phyloP scores from a whole-genome alignment of 2,329 filamentous ascomycete species.

The Cryphonectria carpinicola region DNA sequence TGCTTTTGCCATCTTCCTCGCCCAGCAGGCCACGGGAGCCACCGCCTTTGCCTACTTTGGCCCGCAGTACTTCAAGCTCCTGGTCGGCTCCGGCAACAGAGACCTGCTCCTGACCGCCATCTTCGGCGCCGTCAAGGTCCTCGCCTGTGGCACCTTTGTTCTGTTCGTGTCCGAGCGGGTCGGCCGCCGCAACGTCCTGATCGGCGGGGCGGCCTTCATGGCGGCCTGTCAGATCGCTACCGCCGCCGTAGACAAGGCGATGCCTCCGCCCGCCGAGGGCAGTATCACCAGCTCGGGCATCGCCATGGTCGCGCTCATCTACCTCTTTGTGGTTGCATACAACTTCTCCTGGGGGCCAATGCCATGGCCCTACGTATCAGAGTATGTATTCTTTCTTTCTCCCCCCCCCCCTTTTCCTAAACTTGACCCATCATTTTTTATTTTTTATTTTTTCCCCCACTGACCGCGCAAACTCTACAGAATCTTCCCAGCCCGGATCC shows the following conservation, averaged over 20 bases:
- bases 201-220: constrained; percentile 49
- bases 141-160: constrained; percentile 54
- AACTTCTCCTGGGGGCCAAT: constrained; percentile 55
- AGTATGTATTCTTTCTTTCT: constrained; percentile 36
- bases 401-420: no score
- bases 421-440: background rate
- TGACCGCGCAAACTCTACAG: constrained; percentile 27
- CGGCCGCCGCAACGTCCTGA: constrained; percentile 46
- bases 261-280: constrained; percentile 37
- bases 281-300: constrained; percentile 47
- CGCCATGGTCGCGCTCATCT: constrained; percentile 57
- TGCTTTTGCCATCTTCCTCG: constrained; percentile 52
- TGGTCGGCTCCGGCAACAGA: constrained; percentile 50
- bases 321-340: constrained; percentile 57
- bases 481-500: constrained; percentile 53
- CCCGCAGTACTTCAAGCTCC: constrained; percentile 57
- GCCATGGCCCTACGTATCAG: constrained; percentile 54
- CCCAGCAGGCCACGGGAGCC: constrained; percentile 57
- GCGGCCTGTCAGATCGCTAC: constrained; percentile 49
- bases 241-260: constrained; percentile 47
- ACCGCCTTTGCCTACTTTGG: constrained; percentile 60
- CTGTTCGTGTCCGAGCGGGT: constrained; percentile 55
- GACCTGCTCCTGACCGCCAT: constrained; percentile 55
- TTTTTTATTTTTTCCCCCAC: background rate
- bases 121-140: constrained; percentile 57